Base-by-base conservation (phyloP, 495 filamentous ascomycete species). In the Penicillium pancosmium region DNA sequence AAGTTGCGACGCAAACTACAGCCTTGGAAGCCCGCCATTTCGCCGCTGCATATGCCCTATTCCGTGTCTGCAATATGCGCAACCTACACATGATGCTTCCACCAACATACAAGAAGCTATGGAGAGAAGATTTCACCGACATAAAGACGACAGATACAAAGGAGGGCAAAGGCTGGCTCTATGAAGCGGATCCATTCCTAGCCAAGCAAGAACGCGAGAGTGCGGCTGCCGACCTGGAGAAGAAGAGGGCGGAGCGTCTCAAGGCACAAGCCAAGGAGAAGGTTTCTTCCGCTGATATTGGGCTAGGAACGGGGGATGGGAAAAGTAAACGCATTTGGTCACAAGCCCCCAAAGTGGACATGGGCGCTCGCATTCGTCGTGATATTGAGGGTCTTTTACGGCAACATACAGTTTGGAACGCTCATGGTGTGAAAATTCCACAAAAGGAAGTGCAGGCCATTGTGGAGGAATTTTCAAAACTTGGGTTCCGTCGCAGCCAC, bases 11-110 rank as follows among this genome's bases (percentile, higher is more conserved):
- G 9, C 87, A 89, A 69, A 80, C 88, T 15, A 93, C 89, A 1
- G 83, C 91, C 10, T 76, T 98, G 19, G 95, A 98, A 73, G 94
- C 95, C 40, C 86, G 88, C 58, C 92, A 98, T 77, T 93, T 94
- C 60, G 91, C 91, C 13, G 94, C 95, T 3, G 89, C 93, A 1
- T 98, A 91, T 75, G 88, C 88, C 2, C 81, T 98, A 4, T 97
- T 91, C 70, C 85, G 94, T 38, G 90, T 98, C 1, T 91, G 89
- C 74, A 96, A 88, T 67, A 95, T 93, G 90, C 89, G 88, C 63
- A 98, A 97, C 61, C 81, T 96, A 40, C 91, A 96, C 65, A 91
- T 95, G 80, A 91, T 90, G 80, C 77, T 98, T 58, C 94, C 94
- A n/a, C 94, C 95, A 2, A 86, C 84, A 54, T 96, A 96, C 66